These are phyloP conservation scores for Bruguiera parviflora DNA, from an alignment of 345 rosid genomes.

Conservation along the genomic window DNA sequence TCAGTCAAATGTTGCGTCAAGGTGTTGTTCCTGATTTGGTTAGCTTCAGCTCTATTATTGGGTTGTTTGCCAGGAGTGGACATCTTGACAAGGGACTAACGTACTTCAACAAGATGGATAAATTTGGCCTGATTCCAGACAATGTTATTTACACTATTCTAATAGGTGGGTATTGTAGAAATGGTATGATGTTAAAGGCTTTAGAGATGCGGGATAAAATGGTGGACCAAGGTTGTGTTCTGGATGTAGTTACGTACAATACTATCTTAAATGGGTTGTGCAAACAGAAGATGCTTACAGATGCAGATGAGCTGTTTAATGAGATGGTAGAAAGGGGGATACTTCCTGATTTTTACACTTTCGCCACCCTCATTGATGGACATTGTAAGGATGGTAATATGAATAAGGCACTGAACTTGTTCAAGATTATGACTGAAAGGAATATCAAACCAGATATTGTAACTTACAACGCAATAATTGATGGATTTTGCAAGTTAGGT, in stretches of 20 bases:
- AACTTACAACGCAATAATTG: slow-evolving; percentile 71
- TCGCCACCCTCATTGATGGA: slow-evolving; percentile 70
- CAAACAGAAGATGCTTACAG: slow-evolving; percentile 56
- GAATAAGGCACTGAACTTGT: slow-evolving; percentile 48
- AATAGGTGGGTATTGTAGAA: slow-evolving; percentile 67
- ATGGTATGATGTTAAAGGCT: slow-evolving; percentile 52
- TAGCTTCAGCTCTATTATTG: slow-evolving; percentile 58
- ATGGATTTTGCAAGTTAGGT: slow-evolving; percentile 72
- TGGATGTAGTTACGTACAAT: slow-evolving; percentile 80
- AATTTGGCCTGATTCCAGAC: slow-evolving; percentile 55
- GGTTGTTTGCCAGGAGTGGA: slow-evolving; percentile 45
- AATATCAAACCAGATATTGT: slow-evolving; percentile 67
- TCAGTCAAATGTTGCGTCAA: slow-evolving; percentile 44
- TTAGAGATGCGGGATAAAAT: slow-evolving; percentile 63
- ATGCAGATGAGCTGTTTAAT: slow-evolving; percentile 57
- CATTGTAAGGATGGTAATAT: slow-evolving; percentile 77
- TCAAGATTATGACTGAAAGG: slow-evolving; percentile 51
- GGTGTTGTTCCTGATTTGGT: slow-evolving; percentile 63
- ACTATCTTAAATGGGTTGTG: slow-evolving; percentile 71
- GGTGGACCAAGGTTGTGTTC: slow-evolving; percentile 56
- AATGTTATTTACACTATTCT: slow-evolving; percentile 69
- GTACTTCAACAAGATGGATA: slow-evolving; percentile 51
- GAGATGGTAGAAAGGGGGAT: slow-evolving; percentile 66
- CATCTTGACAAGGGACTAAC: slow-evolving; percentile 47
- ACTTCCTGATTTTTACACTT: slow-evolving; percentile 66